Base-by-base conservation (phyloP, 2,329 filamentous ascomycete genomes). In the Monosporascus sp. region DNA sequence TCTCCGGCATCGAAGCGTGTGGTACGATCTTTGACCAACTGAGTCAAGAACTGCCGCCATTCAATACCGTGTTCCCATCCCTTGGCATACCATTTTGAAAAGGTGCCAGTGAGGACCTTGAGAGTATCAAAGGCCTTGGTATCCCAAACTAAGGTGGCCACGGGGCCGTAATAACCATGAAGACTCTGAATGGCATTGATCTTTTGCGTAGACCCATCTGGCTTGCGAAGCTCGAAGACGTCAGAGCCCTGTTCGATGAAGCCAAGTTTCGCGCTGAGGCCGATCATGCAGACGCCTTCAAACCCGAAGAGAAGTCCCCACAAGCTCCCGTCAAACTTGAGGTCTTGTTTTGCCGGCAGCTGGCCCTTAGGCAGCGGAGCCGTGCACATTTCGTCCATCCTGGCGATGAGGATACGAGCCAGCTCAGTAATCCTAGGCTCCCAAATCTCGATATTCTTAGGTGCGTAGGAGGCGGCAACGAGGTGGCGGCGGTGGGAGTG, bases 341-440 rank as follows among this genome's bases (percentile, higher is more conserved):
- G 58, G 50, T 61, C 57, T 14, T 49, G 47, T 48, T 59, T 58
- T 49, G 60, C 27, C 5, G 54, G 40, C 46, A 44, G 47, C 47
- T 55, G 37, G 54, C 51, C 9, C 45, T 58, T 51, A 70, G 63
- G 61, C 68, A 66, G 19, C 58, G 49, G 49, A 22, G 6, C 14
- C 20, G 45, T 52, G 27, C 50, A 49, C 35, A 27, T 8, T 4
- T 7, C 17, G 5, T 52, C 45, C 20, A 41, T 38, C 22, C 38
- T 26, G 14, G n/a, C 14, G 9, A 52, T 22, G 3, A 48, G 20
- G n/a, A n/a, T 38, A 17, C n/a, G 22, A 19, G 37, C 44, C 35
- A 35, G 17, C 8, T 48, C 11, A 17, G 43, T 43, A n/a, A 55
- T 37, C 9, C 37, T 50, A 14, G 26, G 31, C 31, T 55, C 53